Conservation (phyloP, 148 eudicot genomes). For the Amaranthus hypochondriacus region DNA sequence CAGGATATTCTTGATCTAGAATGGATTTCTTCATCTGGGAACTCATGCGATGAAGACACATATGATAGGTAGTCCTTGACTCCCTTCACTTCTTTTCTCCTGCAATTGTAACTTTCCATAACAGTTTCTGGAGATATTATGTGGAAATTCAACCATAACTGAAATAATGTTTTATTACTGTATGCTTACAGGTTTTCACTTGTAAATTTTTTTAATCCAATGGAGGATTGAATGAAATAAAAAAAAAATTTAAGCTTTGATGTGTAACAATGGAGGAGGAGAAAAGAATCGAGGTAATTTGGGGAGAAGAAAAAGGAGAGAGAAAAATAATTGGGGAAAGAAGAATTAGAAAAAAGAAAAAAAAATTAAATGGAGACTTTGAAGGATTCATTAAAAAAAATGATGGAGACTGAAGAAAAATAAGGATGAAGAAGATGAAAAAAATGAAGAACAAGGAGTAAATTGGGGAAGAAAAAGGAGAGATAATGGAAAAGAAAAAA, state of each 20-base stretch:
- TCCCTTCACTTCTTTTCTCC: not conserved
- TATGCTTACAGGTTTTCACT: slow-evolving; percentile 68
- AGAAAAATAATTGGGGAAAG: too few relatives aligned
- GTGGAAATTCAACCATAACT: not conserved
- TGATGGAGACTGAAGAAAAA: too few relatives aligned
- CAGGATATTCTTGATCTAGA: slow-evolving; percentile 82
- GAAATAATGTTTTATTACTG: not conserved
- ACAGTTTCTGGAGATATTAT: too few relatives aligned
- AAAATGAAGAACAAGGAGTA: too few relatives aligned
- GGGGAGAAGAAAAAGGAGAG: too few relatives aligned
- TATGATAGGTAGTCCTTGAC: slow-evolving; percentile 59
- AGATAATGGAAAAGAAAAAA: too few relatives aligned
- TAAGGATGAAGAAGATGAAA: too few relatives aligned
- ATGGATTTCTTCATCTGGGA: slow-evolving; percentile 86
- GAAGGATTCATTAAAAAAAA: too few relatives aligned
- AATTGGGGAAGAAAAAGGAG: too few relatives aligned
- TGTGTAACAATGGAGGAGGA: not conserved
- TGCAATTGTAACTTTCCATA: not conserved
- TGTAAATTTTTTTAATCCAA: slow-evolving; percentile 36
- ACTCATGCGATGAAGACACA: slow-evolving; percentile 83
- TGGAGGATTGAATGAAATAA: too few relatives aligned
- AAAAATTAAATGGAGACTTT: not conserved
- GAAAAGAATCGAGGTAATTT: too few relatives aligned
- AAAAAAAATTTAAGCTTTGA: not conserved
- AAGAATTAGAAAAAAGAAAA: too few relatives aligned